Evolutionary conservation across 345 rosid genomes (phyloP).

Genomic region (Odontarrhena argentea): DNA sequence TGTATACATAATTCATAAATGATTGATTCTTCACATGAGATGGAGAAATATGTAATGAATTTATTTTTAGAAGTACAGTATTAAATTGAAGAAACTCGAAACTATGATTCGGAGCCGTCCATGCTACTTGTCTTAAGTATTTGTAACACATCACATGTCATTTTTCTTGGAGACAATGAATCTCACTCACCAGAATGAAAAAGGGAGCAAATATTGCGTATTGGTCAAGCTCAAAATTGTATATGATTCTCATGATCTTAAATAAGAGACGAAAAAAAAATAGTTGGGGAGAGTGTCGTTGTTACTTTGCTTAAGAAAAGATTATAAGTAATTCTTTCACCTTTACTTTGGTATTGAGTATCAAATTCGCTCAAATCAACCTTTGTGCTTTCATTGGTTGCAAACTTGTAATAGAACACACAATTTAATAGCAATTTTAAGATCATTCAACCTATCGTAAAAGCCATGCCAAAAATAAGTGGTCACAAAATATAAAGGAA

Average conservation of each 20-base stretch:
- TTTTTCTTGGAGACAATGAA: slow-evolving; percentile 29
- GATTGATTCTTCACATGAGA: slow-evolving; percentile 1
- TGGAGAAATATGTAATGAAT: not conserved
- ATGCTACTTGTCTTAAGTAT: slow-evolving; percentile 17
- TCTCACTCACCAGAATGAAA: slow-evolving; percentile 1
- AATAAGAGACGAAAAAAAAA: not conserved
- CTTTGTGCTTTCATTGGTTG: not conserved
- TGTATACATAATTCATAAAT: slow-evolving; percentile 4
- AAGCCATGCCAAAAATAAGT: no score
- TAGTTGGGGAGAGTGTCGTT: slow-evolving; percentile 4
- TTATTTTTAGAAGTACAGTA: not conserved
- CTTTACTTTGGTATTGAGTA: not conserved
- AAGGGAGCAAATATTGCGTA: slow-evolving; percentile 3
- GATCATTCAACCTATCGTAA: no score
- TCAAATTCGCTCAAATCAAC: not conserved
- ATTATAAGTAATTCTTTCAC: not conserved
- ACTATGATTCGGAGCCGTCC: slow-evolving; percentile 7
- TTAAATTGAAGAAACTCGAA: slow-evolving; percentile 2
- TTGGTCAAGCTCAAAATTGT: not conserved
- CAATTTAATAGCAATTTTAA: no score
- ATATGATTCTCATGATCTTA: not conserved
- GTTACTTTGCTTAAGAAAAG: slow-evolving; percentile 15
- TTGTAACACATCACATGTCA: slow-evolving; percentile 32
- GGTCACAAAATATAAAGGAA: no score
- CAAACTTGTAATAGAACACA: not conserved